Conservation (phyloP, 192 early-diverging fungal species). For the Rhizoclosmatium sp. region DNA sequence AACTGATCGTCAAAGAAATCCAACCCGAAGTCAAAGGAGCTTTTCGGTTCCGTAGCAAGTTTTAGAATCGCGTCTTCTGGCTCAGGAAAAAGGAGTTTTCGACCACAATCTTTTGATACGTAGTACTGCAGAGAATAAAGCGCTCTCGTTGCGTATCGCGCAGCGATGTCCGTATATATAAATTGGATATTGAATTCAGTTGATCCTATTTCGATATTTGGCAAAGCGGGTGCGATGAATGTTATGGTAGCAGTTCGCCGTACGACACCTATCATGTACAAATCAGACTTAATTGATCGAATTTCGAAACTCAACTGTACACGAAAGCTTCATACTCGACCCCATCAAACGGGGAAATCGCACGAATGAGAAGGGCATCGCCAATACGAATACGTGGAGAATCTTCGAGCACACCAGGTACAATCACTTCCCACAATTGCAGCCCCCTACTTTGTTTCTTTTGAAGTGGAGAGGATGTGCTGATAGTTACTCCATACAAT, state of each 20-base stretch:
- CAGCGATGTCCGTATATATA: neutral
- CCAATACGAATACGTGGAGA: constrained; percentile 26
- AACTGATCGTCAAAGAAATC: constrained; percentile 30
- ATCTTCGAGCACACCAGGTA: constrained; percentile 34
- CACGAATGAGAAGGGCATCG: constrained; percentile 9
- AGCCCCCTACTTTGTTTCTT: too few relatives aligned
- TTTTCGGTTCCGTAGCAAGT: neutral
- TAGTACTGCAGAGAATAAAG: neutral
- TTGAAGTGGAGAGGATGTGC: neutral
- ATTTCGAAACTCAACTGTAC: neutral
- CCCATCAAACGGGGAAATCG: constrained; percentile 4
- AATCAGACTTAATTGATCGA: too few relatives aligned
- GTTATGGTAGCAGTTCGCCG: constrained; percentile 7
- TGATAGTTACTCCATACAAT: constrained; percentile 16
- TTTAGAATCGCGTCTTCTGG: constrained; percentile 23
- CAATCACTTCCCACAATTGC: constrained; percentile 4
- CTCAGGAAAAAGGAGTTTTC: constrained; percentile 25
- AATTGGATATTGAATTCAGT: constrained; percentile 33
- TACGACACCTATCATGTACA: neutral
- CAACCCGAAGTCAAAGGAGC: neutral
- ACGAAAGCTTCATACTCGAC: constrained; percentile 14
- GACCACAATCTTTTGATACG: neutral
- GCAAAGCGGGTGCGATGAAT: neutral
- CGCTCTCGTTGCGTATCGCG: neutral
- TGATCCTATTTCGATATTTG: neutral